These are phyloP conservation scores for Barnettozyma sp. DNA, from an alignment of 805 yeast genomes.

Conservation along the genomic window DNA sequence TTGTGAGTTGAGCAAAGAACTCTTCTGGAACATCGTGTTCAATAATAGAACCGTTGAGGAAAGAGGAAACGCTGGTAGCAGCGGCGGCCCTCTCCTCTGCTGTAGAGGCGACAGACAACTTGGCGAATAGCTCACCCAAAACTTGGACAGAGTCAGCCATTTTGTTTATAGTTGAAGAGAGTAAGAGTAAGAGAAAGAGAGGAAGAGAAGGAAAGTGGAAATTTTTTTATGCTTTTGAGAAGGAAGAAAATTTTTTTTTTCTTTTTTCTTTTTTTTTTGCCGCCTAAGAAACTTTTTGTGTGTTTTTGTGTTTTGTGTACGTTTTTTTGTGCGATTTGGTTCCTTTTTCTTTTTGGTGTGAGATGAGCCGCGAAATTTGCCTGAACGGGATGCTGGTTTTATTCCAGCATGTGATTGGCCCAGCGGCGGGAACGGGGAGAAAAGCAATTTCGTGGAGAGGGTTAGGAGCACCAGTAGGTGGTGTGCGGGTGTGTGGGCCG, in stretches of 20 bases:
- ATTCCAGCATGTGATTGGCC: no score
- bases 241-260: conserved; percentile 5
- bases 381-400: no score
- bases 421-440: no score
- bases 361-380: no score
- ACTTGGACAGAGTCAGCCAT: conserved; percentile 58
- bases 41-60: conserved; percentile 93
- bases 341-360: no score
- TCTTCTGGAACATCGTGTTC: conserved; percentile 96
- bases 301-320: no score
- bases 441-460: no score
- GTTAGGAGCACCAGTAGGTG: no score
- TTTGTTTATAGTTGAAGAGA: conserved; percentile 5
- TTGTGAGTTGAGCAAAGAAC: conserved; percentile 73
- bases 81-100: conserved; percentile 78
- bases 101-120: conserved; percentile 84
- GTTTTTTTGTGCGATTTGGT: no score
- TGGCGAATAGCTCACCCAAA: conserved; percentile 87
- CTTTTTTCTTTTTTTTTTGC: conserved; percentile 5
- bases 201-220: conserved; percentile 13
- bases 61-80: conserved; percentile 83
- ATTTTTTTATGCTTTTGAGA: conserved; percentile 14
- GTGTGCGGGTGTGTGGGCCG: no score
- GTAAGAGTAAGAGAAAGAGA: neutral
- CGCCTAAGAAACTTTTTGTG: no score